Percentiles rank a stretch among this genome's conserved stretches.
These are phyloP conservation scores for Diplodia mutila DNA, from an alignment of 2,329 filamentous ascomycete genomes.

Conservation along the genomic window DNA sequence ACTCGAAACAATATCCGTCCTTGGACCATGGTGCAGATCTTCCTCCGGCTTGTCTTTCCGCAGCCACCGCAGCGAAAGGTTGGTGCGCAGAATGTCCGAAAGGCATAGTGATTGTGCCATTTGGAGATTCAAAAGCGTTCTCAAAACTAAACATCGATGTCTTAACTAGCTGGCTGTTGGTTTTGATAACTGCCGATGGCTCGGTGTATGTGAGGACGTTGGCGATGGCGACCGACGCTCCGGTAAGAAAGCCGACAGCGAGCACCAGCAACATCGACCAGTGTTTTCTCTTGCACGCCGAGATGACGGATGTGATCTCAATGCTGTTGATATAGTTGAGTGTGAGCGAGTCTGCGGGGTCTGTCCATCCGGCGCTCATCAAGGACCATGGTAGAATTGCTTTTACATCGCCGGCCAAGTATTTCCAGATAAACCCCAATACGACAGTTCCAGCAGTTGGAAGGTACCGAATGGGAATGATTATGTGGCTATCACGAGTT, in stretches of 20 bases:
- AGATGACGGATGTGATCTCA: not conserved
- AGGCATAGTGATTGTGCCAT: not conserved
- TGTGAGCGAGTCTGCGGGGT: not conserved
- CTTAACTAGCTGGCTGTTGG: not conserved
- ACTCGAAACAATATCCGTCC: not conserved
- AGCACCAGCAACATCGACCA: not conserved
- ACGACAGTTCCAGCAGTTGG: not conserved
- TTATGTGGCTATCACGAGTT: too few species aligned
- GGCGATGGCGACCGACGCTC: not conserved
- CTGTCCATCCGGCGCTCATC: not conserved
- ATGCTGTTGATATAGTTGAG: conserved; percentile 5
- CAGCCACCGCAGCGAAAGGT: conserved; percentile 3
- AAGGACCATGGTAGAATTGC: not conserved
- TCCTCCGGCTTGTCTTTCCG: not conserved
- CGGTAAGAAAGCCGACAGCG: conserved; percentile 1
- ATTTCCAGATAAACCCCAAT: conserved; percentile 4
- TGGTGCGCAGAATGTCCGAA: not conserved
- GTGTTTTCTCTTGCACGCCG: not conserved
- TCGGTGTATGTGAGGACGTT: not conserved
- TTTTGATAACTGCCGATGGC: not conserved
- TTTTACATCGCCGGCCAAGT: not conserved
- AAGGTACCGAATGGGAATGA: not conserved
- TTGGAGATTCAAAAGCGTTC: not conserved
- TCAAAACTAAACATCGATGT: not conserved
- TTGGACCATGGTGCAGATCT: not conserved